These are phyloP conservation scores for Plasmodium ovale DNA, from an alignment of 169 alveolate species.

Conservation along the genomic window DNA sequence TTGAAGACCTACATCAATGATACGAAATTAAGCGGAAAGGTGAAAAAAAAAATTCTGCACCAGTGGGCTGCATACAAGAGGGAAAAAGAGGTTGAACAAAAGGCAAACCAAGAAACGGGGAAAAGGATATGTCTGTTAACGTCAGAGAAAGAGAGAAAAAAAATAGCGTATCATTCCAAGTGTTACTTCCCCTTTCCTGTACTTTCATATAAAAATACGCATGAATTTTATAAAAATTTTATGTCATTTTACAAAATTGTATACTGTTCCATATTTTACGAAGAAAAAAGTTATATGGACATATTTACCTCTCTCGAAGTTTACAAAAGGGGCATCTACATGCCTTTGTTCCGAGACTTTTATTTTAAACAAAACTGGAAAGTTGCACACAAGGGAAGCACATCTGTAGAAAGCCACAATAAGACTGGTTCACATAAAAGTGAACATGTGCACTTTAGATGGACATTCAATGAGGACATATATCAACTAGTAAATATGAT, in stretches of 20 bases:
- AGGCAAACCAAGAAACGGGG: background rate
- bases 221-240: conserved; percentile 30
- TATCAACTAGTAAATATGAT: conserved; percentile 29
- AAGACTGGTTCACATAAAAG: background rate
- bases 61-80: conserved; percentile 25
- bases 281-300: conserved; percentile 54
- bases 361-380: background rate
- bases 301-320: conserved; percentile 20
- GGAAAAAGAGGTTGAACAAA: background rate
- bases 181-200: conserved; percentile 50
- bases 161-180: conserved; percentile 17
- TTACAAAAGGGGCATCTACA: conserved; percentile 35
- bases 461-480: conserved; percentile 40
- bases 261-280: conserved; percentile 19
- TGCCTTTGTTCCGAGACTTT: conserved; percentile 20
- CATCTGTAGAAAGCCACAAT: background rate
- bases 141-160: background rate
- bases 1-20: conserved; percentile 29
- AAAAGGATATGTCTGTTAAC: background rate
- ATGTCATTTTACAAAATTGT: conserved; percentile 31
- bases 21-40: conserved; percentile 7
- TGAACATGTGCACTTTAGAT: background rate
- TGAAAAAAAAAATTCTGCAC: conserved; percentile 23
- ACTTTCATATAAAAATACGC: conserved; percentile 35
- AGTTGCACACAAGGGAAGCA: background rate